These are phyloP conservation scores for Begonia fuchsioides DNA, from an alignment of 306 rosid species.

Conservation along the genomic window DNA sequence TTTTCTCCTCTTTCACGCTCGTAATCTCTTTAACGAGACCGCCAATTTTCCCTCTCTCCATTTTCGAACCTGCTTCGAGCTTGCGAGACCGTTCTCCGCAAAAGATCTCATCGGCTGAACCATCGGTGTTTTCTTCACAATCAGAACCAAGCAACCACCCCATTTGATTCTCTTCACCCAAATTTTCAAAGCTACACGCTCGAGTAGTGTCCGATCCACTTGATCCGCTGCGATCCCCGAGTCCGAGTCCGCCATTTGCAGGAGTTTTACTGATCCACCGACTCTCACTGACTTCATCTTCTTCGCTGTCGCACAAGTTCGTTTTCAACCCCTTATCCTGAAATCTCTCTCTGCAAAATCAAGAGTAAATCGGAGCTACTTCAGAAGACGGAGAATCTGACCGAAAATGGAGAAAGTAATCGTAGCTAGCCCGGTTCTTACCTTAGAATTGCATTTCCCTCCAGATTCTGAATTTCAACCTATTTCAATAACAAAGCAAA, in stretches of 20 bases:
- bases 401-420: too few species aligned
- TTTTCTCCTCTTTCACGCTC: constrained; percentile 69
- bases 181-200: constrained; percentile 60
- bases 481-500: constrained; percentile 20
- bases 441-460: constrained; percentile 48
- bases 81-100: too few species aligned
- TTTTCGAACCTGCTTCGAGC: constrained; percentile 55
- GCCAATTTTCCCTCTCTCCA: constrained; percentile 60
- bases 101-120: too few species aligned
- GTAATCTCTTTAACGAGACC: constrained; percentile 54
- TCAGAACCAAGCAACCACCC: too few species aligned
- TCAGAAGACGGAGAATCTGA: too few species aligned
- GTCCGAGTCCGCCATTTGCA: constrained; percentile 26
- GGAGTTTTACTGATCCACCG: constrained; percentile 6
- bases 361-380: background rate
- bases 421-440: background rate
- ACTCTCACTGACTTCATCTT: constrained; percentile 9
- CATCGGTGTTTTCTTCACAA: too few species aligned
- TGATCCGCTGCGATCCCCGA: constrained; percentile 42
- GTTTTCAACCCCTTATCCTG: constrained; percentile 54
- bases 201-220: constrained; percentile 86
- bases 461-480: constrained; percentile 63
- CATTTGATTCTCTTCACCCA: constrained; percentile 8
- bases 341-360: constrained; percentile 46
- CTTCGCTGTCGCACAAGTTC: constrained; percentile 44